Percentiles rank a stretch among this genome's conserved stretches.
Evolutionary conservation across 768 basidiomycete species (phyloP).

Genomic region (Tulasnella calospora): DNA sequence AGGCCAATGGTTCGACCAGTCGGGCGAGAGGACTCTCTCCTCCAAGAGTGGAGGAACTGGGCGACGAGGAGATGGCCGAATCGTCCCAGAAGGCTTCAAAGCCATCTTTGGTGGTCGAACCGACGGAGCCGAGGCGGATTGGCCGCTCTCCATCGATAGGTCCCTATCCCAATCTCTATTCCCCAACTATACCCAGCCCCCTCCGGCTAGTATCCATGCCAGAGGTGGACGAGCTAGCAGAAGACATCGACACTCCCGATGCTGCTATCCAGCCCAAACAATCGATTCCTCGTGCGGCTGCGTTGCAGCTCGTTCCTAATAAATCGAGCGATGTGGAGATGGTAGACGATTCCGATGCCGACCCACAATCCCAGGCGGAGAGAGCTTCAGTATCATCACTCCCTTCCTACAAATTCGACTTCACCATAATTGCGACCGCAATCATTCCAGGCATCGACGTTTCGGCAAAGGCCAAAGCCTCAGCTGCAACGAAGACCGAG

Average conservation of each 20-base stretch:
- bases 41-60: constrained; percentile 14
- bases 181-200: constrained; percentile 21
- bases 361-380: background rate
- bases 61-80: constrained; percentile 4
- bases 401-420: constrained; percentile 13
- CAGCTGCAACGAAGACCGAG: background rate
- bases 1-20: background rate
- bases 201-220: constrained; percentile 24
- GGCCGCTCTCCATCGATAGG: constrained; percentile 21
- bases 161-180: constrained; percentile 6
- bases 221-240: constrained; percentile 3
- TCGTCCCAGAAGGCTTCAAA: constrained; percentile 2
- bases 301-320: background rate
- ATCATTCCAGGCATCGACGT: background rate
- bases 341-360: background rate
- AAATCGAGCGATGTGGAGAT: background rate
- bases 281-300: background rate
- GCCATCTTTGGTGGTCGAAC: constrained; percentile 20
- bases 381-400: background rate
- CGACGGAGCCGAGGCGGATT: constrained; percentile 1
- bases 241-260: constrained; percentile 5
- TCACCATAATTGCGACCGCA: background rate
- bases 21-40: background rate
- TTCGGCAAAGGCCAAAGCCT: background rate
- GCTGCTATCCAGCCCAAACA: background rate